Evolutionary conservation across 1,284 basidiomycete species (phyloP).

Genomic region (Cutaneotrichosporon cutaneum): DNA sequence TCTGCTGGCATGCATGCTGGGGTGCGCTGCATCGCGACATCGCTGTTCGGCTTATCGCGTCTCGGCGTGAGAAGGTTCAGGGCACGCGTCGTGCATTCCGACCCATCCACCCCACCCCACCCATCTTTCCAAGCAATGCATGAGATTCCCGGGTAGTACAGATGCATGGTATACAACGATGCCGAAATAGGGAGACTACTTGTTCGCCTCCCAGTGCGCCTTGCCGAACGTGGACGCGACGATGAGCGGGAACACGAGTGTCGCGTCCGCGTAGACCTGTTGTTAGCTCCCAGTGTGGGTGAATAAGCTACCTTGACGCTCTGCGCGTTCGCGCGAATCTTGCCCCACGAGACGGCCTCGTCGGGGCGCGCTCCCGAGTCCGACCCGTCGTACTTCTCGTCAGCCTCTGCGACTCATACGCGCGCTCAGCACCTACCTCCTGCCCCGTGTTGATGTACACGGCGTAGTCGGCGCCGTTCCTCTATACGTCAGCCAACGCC

Average conservation of each 20-base stretch:
- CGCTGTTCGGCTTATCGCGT: not conserved
- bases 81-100: not conserved
- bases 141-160: not conserved
- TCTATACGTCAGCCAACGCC: constrained; percentile 5
- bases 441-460: constrained; percentile 99
- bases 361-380: constrained; percentile 97
- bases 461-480: constrained; percentile 96
- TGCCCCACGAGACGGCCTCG: constrained; percentile 99
- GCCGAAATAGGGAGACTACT: not conserved
- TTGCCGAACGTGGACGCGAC: constrained; percentile 83
- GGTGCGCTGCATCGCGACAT: not conserved
- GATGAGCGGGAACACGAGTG: constrained; percentile 82
- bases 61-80: not conserved
- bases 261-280: constrained; percentile 65
- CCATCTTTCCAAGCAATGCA: not conserved
- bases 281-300: constrained; percentile 7
- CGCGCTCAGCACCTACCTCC: constrained; percentile 57
- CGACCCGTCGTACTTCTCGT: constrained; percentile 78
- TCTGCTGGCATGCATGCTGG: not conserved
- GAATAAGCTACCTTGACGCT: constrained; percentile 72
- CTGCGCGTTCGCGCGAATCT: constrained; percentile 87
- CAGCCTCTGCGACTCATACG: not conserved
- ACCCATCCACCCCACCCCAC: not conserved
- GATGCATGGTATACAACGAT: constrained; percentile 1
- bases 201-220: constrained; percentile 53